Base-by-base conservation (phyloP, 2,329 filamentous ascomycete species). In the Phaeosphaeriaceae sp. region DNA sequence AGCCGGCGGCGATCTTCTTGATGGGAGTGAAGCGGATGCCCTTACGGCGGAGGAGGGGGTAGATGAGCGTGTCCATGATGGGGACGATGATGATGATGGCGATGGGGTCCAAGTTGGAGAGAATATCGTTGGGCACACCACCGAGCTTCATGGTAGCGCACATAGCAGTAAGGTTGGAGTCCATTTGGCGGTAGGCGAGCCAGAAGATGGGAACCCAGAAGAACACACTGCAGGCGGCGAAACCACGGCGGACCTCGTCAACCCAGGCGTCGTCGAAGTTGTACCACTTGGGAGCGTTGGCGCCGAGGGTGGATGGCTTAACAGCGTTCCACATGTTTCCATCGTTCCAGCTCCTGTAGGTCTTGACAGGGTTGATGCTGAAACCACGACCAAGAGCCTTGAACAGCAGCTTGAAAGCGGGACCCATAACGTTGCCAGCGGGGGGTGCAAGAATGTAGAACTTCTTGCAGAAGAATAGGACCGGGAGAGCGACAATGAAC, bases 181-280 rank as follows among this genome's bases (percentile, higher is more conserved):
- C 86, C 77, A 91, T 87, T 69, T 91, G 89, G 51, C 84, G 84
- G 76, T 90, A 91, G 61, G 86, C 85, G 24, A 91, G 81, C 86
- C 87, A 90, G 80, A 86, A 90, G 40, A 75, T 61, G 42, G 89
- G 89, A 56, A 88, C 85, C 81, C 89, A 92, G 61, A 88, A 67
- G 65, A 79, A 78, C 15, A 79, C 74, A 50, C 65, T 62, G 69
- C 76, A 79, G 40, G 76, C 76, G 22, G 49, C 62, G 55, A 69
- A 73, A 60, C 89, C 90, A 77, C 90, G 88, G 52, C 83, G 83
- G 49, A 93, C 87, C 72, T 93, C 89, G 55, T 92, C 90, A n/a
- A 93, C 90, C 89, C 89, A 93, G 60, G 87, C 86, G 65, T 93
- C 91, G 61, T 93, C 90, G 67, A 91, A 93, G 0, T 86, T 91